These are phyloP conservation scores for Botrytis fragariae DNA, from an alignment of 2,329 filamentous ascomycete genomes.

Conservation along the genomic window DNA sequence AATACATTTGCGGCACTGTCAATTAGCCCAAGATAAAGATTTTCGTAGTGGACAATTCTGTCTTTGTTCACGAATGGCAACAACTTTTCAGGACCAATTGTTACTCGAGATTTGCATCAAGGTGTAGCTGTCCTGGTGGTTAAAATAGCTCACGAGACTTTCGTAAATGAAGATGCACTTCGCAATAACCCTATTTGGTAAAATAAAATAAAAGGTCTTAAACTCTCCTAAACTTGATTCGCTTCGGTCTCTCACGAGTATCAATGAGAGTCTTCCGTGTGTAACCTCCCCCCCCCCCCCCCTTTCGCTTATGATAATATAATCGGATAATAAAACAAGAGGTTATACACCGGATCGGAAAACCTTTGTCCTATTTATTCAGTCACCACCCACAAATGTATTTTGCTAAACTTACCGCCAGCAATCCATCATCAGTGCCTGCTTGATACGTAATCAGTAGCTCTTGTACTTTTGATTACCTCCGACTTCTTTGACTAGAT, in stretches of 20 bases:
- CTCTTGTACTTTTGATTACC: fast-evolving
- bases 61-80: not conserved
- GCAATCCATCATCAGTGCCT: not conserved
- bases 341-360: not conserved
- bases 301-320: not conserved
- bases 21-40: not conserved
- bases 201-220: not conserved
- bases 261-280: not conserved
- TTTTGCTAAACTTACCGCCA: not conserved
- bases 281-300: not conserved
- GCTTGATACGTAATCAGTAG: not conserved
- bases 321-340: not conserved
- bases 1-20: not conserved
- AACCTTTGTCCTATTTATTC: not conserved
- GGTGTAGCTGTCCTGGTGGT: not conserved
- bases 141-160: not conserved
- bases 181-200: too few relatives aligned
- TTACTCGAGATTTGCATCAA: not conserved
- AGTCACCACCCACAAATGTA: not conserved
- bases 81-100: not conserved
- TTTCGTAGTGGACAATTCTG: not conserved
- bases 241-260: not conserved
- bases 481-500: not conserved
- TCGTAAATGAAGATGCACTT: not conserved
- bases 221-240: not conserved